Base-by-base conservation (phyloP, 2,329 filamentous ascomycete species). In the Nannizzia gypsea region DNA sequence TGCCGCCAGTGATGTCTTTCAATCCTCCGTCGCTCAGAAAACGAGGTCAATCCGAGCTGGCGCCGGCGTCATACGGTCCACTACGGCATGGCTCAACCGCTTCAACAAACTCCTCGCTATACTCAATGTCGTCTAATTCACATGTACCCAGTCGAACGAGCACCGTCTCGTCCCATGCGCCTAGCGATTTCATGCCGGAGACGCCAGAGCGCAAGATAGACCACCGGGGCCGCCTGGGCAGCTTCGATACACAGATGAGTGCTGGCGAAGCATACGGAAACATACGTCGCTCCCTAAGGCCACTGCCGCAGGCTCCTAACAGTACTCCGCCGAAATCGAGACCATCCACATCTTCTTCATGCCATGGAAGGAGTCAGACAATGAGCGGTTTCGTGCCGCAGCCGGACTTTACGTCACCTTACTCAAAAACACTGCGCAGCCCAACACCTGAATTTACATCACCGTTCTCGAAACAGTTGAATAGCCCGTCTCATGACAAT, bases 221-320 rank as follows among this genome's bases (percentile, higher is more conserved):
- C n/a, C n/a, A 20, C n/a, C 46, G 38, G n/a, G 44, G 34, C 13
- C 52, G 46, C 20, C 11, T 59, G 26, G 48, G 44, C 4, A 60
- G 68, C 67, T 28, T 65, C 74, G 60, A 70, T 31, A 69, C 92
- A 31, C 44, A 65, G 62, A 62, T 69, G 38, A 80, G 75, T 63
- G 78, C 83, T n/a, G 83, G 84, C 36, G 84, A 82, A 66, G 78
- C 86, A 63, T 91, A 90, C 69, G 83, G 82, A 65, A 86, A 81
- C 65, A 81, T 87, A 62, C 86, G 90, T 58, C 87, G 88, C 68
- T 90, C 89, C 22, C 77, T 95, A 62, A 84, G 89, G 56, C 88
- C 88, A 24, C 78, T 90, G 5, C 83, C 86, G 2, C 87, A 88
- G 69, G 77, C 82, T 0, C 86, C 87, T 2, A 81, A 78, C 59